phyloP scores from a whole-genome alignment of 1,284 basidiomycete genomes.

The Leccinum olivaceoglutinosum region DNA sequence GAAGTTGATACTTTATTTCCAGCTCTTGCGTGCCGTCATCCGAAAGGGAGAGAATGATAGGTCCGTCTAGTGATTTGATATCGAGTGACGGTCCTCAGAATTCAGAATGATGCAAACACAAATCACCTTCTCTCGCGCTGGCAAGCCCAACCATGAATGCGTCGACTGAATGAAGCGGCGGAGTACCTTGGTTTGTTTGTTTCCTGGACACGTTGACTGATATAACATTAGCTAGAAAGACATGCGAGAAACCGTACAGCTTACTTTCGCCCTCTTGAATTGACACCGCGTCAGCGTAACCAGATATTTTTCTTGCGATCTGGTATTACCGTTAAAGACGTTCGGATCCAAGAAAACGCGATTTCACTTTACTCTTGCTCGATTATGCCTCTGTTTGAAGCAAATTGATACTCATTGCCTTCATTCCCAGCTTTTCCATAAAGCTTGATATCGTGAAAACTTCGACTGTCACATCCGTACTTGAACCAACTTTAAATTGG shows the following conservation, averaged over 20 bases:
- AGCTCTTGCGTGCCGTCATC: conserved; percentile 38
- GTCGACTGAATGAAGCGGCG: conserved; percentile 83
- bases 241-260: conserved; percentile 2
- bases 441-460: conserved; percentile 66
- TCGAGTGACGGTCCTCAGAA: background rate
- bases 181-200: conserved; percentile 43
- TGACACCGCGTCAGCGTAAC: conserved; percentile 70
- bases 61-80: conserved; percentile 46
- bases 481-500: conserved; percentile 13
- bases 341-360: background rate
- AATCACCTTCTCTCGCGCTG: conserved; percentile 71
- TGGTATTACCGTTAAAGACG: conserved; percentile 23
- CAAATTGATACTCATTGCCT: conserved; percentile 71
- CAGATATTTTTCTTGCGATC: conserved; percentile 72
- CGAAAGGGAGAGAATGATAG: conserved; percentile 49
- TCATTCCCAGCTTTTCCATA: conserved; percentile 61
- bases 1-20: conserved; percentile 85
- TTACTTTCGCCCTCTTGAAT: conserved; percentile 40
- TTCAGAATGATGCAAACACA: background rate
- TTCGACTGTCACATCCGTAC: conserved; percentile 34
- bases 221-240: conserved; percentile 2
- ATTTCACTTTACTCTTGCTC: conserved; percentile 75
- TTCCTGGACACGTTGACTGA: conserved; percentile 26
- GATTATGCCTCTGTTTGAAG: conserved; percentile 83
- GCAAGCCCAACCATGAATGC: conserved; percentile 81